phyloP scores from a whole-genome alignment of 2,329 filamentous ascomycete genomes.

The Phialemoniopsis sp. region DNA sequence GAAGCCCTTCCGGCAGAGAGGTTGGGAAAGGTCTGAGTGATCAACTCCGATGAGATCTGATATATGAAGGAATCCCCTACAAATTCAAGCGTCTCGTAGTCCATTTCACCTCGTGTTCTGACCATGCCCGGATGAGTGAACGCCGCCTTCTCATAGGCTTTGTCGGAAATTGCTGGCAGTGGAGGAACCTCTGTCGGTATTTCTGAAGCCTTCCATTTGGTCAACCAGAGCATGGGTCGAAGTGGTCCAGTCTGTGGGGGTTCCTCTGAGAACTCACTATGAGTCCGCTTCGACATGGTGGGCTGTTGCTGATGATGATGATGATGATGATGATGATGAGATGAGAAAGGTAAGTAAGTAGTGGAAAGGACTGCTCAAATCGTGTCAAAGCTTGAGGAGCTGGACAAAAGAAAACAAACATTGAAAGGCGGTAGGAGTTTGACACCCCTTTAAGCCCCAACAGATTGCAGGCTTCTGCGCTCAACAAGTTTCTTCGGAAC shows the following conservation, averaged over 20 bases:
- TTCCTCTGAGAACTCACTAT: constrained; percentile 7
- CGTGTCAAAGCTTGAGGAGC: too few species aligned
- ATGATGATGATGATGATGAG: not conserved
- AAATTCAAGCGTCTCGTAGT: constrained; percentile 84
- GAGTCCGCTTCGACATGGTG: constrained; percentile 34
- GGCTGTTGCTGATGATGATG: not conserved
- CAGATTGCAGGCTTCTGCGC: too few species aligned
- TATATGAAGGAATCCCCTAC: constrained; percentile 82
- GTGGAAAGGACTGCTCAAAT: not conserved
- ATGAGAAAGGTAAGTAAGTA: too few species aligned
- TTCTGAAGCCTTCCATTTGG: too few species aligned
- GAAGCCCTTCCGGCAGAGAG: constrained; percentile 66
- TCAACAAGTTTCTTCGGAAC: too few species aligned
- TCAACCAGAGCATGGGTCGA: too few species aligned
- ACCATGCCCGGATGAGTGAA: constrained; percentile 61
- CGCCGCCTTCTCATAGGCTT: constrained; percentile 54
- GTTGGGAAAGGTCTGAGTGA: constrained; percentile 65
- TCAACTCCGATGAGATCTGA: constrained; percentile 65
- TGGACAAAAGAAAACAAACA: too few species aligned
- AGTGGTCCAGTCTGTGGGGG: too few species aligned
- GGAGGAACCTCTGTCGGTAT: constrained; percentile 2
- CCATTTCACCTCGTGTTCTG: constrained; percentile 30
- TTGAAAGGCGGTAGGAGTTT: too few species aligned
- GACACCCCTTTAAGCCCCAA: too few species aligned
- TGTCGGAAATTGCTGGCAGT: constrained; percentile 44